phyloP scores from a whole-genome alignment of 306 rosid genomes.

The Dryas drummondii region DNA sequence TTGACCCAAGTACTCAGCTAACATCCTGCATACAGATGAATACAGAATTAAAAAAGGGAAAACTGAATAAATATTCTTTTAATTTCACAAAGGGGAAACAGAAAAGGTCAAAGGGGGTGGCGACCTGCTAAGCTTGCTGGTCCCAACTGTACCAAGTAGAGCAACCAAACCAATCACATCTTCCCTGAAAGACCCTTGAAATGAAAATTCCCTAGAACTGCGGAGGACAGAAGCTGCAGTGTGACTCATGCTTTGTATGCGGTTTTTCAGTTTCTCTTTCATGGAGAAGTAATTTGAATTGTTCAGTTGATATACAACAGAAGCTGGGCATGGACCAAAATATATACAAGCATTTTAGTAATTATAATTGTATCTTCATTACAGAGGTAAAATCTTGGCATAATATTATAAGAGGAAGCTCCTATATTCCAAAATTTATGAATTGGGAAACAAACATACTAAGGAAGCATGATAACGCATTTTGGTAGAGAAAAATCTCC shows the following conservation, averaged over 20 bases:
- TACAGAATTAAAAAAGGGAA: not conserved
- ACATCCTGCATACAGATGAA: conserved; percentile 37
- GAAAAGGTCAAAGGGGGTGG: not conserved
- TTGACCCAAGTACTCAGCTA: conserved; percentile 68
- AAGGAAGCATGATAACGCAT: not conserved
- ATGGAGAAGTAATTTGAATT: conserved; percentile 9
- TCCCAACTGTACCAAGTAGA: conserved; percentile 52
- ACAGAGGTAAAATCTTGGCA: not conserved
- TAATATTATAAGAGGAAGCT: not conserved
- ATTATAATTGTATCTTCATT: not conserved
- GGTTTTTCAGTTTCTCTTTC: conserved; percentile 36
- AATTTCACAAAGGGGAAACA: not conserved
- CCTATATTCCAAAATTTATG: not conserved
- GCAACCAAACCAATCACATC: conserved; percentile 58
- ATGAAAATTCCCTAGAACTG: conserved; percentile 17
- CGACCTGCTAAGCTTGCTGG: conserved; percentile 58
- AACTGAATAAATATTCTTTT: not conserved
- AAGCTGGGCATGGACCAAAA: conserved; percentile 29
- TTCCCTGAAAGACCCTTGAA: conserved; percentile 30
- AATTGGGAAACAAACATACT: not conserved
- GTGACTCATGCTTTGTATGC: conserved; percentile 35
- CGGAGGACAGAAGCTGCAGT: conserved; percentile 44
- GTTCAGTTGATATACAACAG: conserved; percentile 9
- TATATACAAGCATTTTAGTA: not conserved
- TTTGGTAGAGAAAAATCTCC: not conserved